Conservation (phyloP, 2,329 filamentous ascomycete genomes). For the Drechslera avenae region DNA sequence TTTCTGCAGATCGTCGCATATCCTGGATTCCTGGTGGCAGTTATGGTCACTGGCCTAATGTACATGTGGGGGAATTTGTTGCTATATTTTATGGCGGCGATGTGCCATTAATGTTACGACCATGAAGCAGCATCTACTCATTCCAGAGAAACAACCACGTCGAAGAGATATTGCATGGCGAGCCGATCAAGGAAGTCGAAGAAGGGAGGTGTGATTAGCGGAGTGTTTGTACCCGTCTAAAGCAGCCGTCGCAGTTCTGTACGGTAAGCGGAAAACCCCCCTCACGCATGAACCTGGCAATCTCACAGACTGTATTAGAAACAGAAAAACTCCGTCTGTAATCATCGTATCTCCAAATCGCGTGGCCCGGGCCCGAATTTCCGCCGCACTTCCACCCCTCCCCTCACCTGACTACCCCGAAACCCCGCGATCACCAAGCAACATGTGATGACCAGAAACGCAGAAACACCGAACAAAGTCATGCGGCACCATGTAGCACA, state of each 20-base stretch:
- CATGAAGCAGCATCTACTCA: background rate
- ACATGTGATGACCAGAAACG: too few species aligned
- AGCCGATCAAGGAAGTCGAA: background rate
- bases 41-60: constrained; percentile 9
- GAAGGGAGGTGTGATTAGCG: constrained; percentile 1
- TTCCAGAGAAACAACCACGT: constrained; percentile 11
- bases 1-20: background rate
- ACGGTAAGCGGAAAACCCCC: too few species aligned
- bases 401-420: background rate
- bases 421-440: too few species aligned
- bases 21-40: background rate
- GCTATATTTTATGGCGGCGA: constrained; percentile 9
- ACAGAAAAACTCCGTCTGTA: too few species aligned
- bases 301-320: too few species aligned
- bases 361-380: too few species aligned
- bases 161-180: constrained; percentile 9
- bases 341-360: too few species aligned
- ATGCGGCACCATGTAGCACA: too few species aligned
- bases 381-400: too few species aligned
- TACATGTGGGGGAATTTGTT: constrained; percentile 9
- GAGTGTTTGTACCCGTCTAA: constrained; percentile 4
- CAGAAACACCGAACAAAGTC: too few species aligned
- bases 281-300: too few species aligned
- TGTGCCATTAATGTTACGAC: constrained; percentile 3
- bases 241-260: background rate